Conservation (phyloP, 805 yeast genomes). For the Starmerella ratchasimensis region DNA sequence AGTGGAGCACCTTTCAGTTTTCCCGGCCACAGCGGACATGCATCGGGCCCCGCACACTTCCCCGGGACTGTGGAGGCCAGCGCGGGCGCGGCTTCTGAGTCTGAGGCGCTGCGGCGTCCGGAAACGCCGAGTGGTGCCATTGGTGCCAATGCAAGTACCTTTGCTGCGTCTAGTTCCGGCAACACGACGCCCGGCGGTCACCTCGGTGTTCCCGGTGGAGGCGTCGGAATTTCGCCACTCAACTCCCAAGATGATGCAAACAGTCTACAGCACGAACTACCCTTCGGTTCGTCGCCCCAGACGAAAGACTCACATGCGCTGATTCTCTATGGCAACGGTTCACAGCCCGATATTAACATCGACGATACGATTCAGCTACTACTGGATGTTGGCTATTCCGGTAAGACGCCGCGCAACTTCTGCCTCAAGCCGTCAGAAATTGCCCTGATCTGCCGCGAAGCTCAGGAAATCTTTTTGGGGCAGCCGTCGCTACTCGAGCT, state of each 20-base stretch:
- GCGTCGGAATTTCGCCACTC: not conserved
- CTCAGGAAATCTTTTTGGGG: slow-evolving; percentile 75
- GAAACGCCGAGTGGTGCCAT: no score
- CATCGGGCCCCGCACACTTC: no score
- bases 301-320: slow-evolving; percentile 19
- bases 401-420: slow-evolving; percentile 73
- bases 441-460: slow-evolving; percentile 68
- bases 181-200: not conserved
- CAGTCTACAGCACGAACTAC: slow-evolving; percentile 17
- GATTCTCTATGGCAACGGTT: slow-evolving; percentile 25
- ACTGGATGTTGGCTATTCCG: slow-evolving; percentile 90
- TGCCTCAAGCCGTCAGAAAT: slow-evolving; percentile 87
- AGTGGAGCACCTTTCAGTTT: no score
- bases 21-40: no score
- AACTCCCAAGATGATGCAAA: slow-evolving; percentile 2
- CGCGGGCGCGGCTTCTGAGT: slow-evolving; percentile 5
- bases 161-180: no score
- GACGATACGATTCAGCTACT: slow-evolving; percentile 85
- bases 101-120: no score
- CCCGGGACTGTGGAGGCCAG: no score
- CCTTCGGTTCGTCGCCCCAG: slow-evolving; percentile 20
- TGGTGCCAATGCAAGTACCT: not conserved
- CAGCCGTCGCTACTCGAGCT: slow-evolving; percentile 86
- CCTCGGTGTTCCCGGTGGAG: not conserved
- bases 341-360: slow-evolving; percentile 34